These are phyloP conservation scores for Cnidoscolus chayamansa DNA, from an alignment of 441 rosid species.

Conservation along the genomic window DNA sequence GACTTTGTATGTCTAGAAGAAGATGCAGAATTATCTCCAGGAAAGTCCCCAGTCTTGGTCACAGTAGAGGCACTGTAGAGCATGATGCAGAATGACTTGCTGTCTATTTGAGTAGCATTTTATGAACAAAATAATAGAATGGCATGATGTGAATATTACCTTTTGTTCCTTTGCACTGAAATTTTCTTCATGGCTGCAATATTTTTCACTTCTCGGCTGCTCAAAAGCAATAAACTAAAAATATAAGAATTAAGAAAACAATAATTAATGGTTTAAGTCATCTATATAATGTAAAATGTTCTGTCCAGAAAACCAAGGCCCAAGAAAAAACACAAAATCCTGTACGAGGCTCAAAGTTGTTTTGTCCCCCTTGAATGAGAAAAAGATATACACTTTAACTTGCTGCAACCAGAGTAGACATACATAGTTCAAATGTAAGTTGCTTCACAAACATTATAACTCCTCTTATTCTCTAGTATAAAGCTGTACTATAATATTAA, in stretches of 20 bases:
- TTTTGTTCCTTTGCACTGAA: slow-evolving; percentile 45
- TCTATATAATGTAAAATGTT: neutral
- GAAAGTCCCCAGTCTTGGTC: slow-evolving; percentile 23
- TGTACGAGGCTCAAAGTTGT: neutral
- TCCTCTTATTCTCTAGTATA: neutral
- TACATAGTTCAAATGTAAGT: neutral
- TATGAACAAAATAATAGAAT: neutral
- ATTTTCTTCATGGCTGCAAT: slow-evolving; percentile 65
- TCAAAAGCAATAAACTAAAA: slow-evolving; percentile 16
- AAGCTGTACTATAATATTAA: neutral
- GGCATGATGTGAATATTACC: slow-evolving; percentile 36
- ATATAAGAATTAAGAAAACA: neutral
- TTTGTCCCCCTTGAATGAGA: neutral
- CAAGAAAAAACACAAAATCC: neutral
- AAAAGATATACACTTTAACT: neutral
- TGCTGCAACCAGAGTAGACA: neutral
- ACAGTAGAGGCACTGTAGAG: slow-evolving; percentile 32
- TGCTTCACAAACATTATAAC: neutral
- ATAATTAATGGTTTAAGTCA: slow-evolving; percentile 1
- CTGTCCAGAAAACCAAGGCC: neutral
- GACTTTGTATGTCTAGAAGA: slow-evolving; percentile 39
- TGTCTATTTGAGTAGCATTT: neutral
- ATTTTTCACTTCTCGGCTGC: slow-evolving; percentile 82
- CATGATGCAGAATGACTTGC: neutral
- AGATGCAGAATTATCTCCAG: slow-evolving; percentile 36